Conservation (phyloP, 1,139 yeast species). For the Suzukiozyma palmioleophila region DNA sequence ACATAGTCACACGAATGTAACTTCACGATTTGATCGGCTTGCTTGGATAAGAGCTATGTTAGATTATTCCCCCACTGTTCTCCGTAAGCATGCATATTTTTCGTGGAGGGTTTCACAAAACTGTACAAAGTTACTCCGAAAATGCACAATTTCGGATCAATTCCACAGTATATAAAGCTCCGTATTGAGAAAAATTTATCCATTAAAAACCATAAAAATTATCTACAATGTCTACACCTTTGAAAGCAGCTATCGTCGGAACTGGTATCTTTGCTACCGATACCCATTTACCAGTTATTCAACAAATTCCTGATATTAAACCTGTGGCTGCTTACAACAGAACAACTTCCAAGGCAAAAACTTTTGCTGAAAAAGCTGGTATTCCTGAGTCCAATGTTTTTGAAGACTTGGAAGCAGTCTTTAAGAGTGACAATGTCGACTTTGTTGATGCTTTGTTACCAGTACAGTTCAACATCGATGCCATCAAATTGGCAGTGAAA, state of each 20-base stretch:
- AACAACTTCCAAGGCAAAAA: slow-evolving; percentile 75
- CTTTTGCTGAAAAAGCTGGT: slow-evolving; percentile 64
- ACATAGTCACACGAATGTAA: no score
- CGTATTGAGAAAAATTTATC: neutral
- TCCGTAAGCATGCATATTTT: no score
- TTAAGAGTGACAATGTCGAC: slow-evolving; percentile 61
- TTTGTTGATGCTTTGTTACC: slow-evolving; percentile 84
- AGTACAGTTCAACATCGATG: slow-evolving; percentile 68
- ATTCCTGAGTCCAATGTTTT: slow-evolving; percentile 51
- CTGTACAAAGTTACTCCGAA: no score
- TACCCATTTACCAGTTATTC: slow-evolving; percentile 71
- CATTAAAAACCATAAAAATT: neutral
- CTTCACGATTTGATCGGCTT: no score
- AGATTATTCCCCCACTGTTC: no score
- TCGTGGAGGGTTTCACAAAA: no score
- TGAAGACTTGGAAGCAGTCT: slow-evolving; percentile 59
- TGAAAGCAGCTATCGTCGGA: slow-evolving; percentile 76
- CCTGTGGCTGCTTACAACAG: slow-evolving; percentile 70
- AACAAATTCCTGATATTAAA: slow-evolving; percentile 31
- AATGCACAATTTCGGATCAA: no score
- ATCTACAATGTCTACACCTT: slow-evolving; percentile 11
- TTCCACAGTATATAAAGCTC: no score
- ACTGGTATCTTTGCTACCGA: slow-evolving; percentile 91
- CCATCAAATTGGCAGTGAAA: slow-evolving; percentile 61
- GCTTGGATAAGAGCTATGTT: no score